Evolutionary conservation across 495 filamentous ascomycete genomes (phyloP).

Genomic region (Tuber microsphaerosporum): DNA sequence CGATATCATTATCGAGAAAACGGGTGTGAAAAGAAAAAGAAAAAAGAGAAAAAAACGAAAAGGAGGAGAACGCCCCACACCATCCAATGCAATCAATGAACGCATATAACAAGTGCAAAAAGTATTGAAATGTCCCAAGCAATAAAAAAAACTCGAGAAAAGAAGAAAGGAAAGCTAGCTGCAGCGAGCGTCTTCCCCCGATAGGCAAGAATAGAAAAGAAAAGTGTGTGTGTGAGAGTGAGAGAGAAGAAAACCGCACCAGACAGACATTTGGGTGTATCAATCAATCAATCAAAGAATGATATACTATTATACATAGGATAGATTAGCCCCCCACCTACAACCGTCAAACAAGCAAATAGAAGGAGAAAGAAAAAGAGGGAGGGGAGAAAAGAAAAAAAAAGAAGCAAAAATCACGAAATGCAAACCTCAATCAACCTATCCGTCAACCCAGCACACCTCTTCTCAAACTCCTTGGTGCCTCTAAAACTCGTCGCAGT

Average conservation of each 20-base stretch:
- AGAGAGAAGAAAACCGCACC: not conserved
- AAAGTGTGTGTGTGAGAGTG: not conserved
- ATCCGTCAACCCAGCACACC: conserved; percentile 41
- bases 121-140: conserved; percentile 15
- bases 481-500: conserved; percentile 37
- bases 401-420: not conserved
- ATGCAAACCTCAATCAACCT: conserved; percentile 37
- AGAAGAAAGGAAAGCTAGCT: not conserved
- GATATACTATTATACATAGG: conserved; percentile 28
- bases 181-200: not conserved
- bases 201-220: not conserved
- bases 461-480: conserved; percentile 39
- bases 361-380: not conserved
- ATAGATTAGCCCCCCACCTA: conserved; percentile 13
- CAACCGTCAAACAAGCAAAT: not conserved
- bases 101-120: not conserved
- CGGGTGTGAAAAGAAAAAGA: not conserved
- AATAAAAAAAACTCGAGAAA: conserved; percentile 4
- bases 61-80: not conserved
- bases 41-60: not conserved
- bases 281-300: conserved; percentile 8
- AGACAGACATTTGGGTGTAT: not conserved
- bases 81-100: conserved; percentile 2
- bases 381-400: not conserved
- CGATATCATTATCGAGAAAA: conserved; percentile 27